Evolutionary conservation across 208 protist genomes (phyloP).

Genomic region (Kentomonas sorsogonicus): DNA sequence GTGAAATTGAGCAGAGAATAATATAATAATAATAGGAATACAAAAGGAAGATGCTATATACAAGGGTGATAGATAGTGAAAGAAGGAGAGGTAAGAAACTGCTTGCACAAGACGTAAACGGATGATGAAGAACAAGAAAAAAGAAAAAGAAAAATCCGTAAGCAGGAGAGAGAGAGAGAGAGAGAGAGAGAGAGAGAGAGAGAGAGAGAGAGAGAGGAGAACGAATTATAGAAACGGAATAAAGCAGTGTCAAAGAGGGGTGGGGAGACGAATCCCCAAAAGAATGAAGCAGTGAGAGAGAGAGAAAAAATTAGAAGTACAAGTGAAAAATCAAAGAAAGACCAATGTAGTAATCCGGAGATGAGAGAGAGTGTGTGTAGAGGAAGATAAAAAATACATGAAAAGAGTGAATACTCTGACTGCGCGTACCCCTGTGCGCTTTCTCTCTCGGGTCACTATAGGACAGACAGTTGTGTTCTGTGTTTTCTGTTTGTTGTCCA

Average conservation of each 20-base stretch:
- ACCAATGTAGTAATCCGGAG: neutral
- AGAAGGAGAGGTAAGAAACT: neutral
- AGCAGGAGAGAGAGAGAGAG: slow-evolving; percentile 2
- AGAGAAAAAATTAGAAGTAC: neutral
- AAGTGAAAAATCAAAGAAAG: slow-evolving; percentile 10
- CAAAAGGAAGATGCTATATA: neutral
- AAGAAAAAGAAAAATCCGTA: slow-evolving; percentile 2
- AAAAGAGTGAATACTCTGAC: too few relatives aligned
- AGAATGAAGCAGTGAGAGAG: neutral
- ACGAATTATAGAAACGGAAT: neutral
- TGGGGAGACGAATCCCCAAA: too few relatives aligned
- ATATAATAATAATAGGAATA: too few relatives aligned
- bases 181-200: slow-evolving; percentile 4
- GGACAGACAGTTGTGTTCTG: too few relatives aligned
- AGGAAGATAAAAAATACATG: slow-evolving; percentile 2
- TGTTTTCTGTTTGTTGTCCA: too few relatives aligned
- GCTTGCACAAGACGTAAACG: neutral
- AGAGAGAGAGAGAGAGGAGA: neutral
- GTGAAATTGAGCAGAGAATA: neutral
- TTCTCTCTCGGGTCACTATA: too few relatives aligned
- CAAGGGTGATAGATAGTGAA: neutral
- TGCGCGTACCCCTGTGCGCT: too few relatives aligned
- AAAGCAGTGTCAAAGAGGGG: too few relatives aligned
- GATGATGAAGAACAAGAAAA: slow-evolving; percentile 4
- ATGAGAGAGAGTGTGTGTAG: neutral